These are phyloP conservation scores for Platanus orientalis DNA, from an alignment of 164 flowering plant species.

Conservation along the genomic window DNA sequence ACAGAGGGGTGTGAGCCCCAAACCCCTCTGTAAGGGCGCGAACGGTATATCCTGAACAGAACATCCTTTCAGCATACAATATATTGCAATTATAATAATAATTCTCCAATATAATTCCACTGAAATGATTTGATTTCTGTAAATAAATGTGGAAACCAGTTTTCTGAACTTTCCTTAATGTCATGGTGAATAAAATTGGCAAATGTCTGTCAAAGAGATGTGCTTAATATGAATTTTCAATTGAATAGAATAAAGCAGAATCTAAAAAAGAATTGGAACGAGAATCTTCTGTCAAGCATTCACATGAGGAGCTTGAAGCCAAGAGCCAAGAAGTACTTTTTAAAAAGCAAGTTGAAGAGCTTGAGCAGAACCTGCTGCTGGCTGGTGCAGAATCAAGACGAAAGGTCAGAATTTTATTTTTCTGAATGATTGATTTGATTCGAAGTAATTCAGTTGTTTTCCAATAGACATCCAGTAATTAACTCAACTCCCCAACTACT, in stretches of 20 bases:
- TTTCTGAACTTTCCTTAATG: too few species aligned
- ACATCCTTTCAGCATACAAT: too few species aligned
- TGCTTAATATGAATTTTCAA: conserved; percentile 11
- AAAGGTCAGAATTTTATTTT: conserved; percentile 33
- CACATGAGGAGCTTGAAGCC: conserved; percentile 54
- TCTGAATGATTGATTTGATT: not conserved
- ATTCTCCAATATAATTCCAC: too few species aligned
- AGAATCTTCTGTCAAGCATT: conserved; percentile 42
- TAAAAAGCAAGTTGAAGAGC: conserved; percentile 55
- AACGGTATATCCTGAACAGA: too few species aligned
- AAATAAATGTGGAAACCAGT: too few species aligned
- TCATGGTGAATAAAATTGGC: not conserved
- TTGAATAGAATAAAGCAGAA: conserved; percentile 49
- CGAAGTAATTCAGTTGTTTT: too few species aligned
- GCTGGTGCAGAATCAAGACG: conserved; percentile 39
- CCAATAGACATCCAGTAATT: too few species aligned
- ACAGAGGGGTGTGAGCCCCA: too few species aligned
- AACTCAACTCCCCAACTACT: too few species aligned
- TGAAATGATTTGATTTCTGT: too few species aligned
- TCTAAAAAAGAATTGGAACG: conserved; percentile 45
- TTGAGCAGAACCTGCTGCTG: conserved; percentile 50
- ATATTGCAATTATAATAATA: too few species aligned
- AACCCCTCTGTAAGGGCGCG: too few species aligned
- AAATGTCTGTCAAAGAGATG: not conserved
- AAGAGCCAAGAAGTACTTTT: conserved; percentile 48